Percentiles rank a stretch among this genome's conserved stretches.
Evolutionary conservation across 202 grass and related monocot genomes (phyloP).

Genomic region (Tripidium arundinaceum): DNA sequence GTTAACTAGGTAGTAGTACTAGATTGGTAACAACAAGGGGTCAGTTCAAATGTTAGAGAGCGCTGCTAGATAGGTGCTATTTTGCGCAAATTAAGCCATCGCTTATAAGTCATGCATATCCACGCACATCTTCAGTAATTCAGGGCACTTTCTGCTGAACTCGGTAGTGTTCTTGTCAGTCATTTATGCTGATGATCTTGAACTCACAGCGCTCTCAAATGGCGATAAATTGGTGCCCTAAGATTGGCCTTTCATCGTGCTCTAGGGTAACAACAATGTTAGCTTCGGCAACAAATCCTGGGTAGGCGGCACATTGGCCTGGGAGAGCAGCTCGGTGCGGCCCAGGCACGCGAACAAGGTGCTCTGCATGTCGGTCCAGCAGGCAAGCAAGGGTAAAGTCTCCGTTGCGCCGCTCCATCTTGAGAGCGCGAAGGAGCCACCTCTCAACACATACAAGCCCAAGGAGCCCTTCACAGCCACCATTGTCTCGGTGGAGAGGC

Average conservation of each 20-base stretch:
- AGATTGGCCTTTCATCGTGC: background rate
- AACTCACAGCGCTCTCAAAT: background rate
- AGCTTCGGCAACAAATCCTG: constrained; percentile 55
- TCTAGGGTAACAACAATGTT: constrained; percentile 52
- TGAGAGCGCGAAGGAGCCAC: constrained; percentile 71
- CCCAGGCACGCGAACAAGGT: constrained; percentile 41
- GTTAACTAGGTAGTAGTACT: background rate
- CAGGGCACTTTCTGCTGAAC: background rate
- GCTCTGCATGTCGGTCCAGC: constrained; percentile 51
- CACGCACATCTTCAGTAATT: background rate
- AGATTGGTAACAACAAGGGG: background rate
- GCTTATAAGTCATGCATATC: background rate
- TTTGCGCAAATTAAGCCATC: background rate
- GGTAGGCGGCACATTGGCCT: constrained; percentile 23
- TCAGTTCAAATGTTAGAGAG: background rate
- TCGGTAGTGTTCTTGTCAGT: background rate
- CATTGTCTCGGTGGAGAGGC: constrained; percentile 70
- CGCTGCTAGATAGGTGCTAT: background rate
- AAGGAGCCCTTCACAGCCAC: constrained; percentile 79
- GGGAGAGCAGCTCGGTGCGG: constrained; percentile 27
- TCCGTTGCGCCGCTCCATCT: constrained; percentile 54
- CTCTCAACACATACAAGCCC: constrained; percentile 80
- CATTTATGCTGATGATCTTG: no score
- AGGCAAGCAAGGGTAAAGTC: constrained; percentile 60
- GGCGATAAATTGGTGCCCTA: background rate